Evolutionary conservation across 768 basidiomycete species (phyloP).

Genomic region (Postia placenta): DNA sequence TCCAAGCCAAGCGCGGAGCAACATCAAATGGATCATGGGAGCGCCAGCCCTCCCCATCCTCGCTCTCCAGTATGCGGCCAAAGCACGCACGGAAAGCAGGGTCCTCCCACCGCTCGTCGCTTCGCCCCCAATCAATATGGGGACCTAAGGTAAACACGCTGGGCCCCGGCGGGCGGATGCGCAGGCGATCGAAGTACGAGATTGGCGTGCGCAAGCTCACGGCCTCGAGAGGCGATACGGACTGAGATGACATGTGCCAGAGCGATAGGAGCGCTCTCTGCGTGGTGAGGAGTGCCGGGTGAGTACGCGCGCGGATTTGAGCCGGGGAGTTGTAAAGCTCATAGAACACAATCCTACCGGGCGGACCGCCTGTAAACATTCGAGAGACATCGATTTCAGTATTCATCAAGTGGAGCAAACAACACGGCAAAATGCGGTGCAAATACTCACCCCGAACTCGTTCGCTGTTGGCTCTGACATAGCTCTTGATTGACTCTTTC

Average conservation of each 20-base stretch:
- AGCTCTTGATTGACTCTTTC: slow-evolving; percentile 50
- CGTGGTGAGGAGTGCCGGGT: slow-evolving; percentile 49
- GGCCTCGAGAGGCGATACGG: slow-evolving; percentile 22
- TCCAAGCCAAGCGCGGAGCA: slow-evolving; percentile 48
- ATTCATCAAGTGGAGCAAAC: too few relatives aligned
- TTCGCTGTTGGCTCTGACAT: slow-evolving; percentile 40
- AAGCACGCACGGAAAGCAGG: slow-evolving; percentile 49
- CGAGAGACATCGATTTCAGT: too few relatives aligned
- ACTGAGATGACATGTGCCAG: slow-evolving; percentile 45
- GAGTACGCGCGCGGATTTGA: slow-evolving; percentile 64
- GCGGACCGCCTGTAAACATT: slow-evolving; percentile 66
- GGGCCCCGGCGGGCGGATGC: slow-evolving; percentile 71
- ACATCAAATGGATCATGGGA: slow-evolving; percentile 61
- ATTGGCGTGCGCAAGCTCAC: slow-evolving; percentile 52
- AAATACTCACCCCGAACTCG: slow-evolving; percentile 45
- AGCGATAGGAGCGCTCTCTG: slow-evolving; percentile 53
- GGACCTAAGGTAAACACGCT: slow-evolving; percentile 60
- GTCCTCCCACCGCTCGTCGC: slow-evolving; percentile 78
- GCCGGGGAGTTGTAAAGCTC: slow-evolving; percentile 66
- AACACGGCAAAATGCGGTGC: too few relatives aligned
- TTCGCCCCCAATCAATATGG: slow-evolving; percentile 51
- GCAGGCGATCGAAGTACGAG: slow-evolving; percentile 73
- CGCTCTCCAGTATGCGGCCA: slow-evolving; percentile 39
- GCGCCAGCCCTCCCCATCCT: slow-evolving; percentile 40
- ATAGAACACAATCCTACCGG: slow-evolving; percentile 62